Evolutionary conservation across 257 asterid species (phyloP), one percentile per base, ranked within the genome.

Genomic region (Cordia subcordata): DNA sequence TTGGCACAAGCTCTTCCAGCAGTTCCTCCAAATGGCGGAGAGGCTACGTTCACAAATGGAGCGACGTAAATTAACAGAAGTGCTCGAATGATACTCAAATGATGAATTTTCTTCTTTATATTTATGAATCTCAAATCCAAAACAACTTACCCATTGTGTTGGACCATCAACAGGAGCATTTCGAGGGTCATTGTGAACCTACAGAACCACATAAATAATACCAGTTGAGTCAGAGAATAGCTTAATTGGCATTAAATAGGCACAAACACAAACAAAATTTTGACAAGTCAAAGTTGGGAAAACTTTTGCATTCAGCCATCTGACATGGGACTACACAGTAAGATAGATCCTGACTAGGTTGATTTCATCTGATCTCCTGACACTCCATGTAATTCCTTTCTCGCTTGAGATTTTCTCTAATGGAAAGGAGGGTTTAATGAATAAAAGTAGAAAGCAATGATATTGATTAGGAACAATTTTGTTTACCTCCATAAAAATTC

Each of bases 121-220:
- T 10, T 13, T 4, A 22, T 60, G 44, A 14, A 10, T 0, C 54
- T 15, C 19, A 27, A 13, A 55, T 51, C 56, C 32, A 23, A 19
- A 37, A 13, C n/a, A 11, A 37, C 82, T 77, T 70, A 92, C 99
- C 97, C 97, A 92, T 66, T 88, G 99, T 64, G 99, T 92, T 70
- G 97, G 97, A 65, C 97, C 99, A 82, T 92, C 99, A 59, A 92
- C 99, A 21, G 95, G 97, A 74, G 99, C 99, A 42, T 73, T 81
- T 76, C 81, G 64, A 5, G 96, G 97, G 69, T 86, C 81, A 75
- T 88, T 85, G 66, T 92, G 99, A 76, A 92, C 97, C 99, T 92
- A 64, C 32, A 67, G 67, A 55, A 63, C 72, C 49, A 62, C 14
- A 59, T 8, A 42, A 27, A 27, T 27, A 27, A 27, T 27, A 27